Evolutionary conservation across 1,139 yeast genomes (phyloP), one percentile per base, ranked within the genome.

Genomic region (Scheffersomyces cryptocercus): DNA sequence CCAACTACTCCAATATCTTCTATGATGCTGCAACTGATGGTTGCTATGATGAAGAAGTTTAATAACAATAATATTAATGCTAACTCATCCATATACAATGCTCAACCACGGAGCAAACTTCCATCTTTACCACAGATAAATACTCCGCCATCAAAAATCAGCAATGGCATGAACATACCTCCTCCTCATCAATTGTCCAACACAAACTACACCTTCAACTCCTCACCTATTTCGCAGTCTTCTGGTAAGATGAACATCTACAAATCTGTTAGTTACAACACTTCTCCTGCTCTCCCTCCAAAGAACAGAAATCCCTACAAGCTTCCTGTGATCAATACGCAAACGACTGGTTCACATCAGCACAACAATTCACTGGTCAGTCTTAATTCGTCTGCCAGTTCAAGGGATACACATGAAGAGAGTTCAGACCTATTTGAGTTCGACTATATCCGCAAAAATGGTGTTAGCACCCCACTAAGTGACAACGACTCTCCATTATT

Each of bases 391-490:
- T 51, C 62, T 5, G 54, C 51, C 39, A 49, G 60, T 14, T 57
- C 67, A 30, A 54, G 58, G 41, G 58, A 55, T 35, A 61, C 58
- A 35, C 49, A 52, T 35, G 56, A 52, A 39, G 62, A 61, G 13
- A 43, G 58, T n/a, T 53, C 52, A 24, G 64, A 63, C 29, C 58
- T 66, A 8, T 67, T 67, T 46, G 73, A 68, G 46, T 44, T 50
- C 28, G 70, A 64, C 30, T 51, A 51, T 42, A 59, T 56, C 29
- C 51, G 59, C 34, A 53, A 58, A 41, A 51, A 55, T 30, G 67
- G 66, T 3, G 56, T 62, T 24, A 54, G 60, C 20, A 67, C 73
- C 20, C 73, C 73, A n/a, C 52, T 64, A 39, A 65, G 70, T 42
- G 70, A 64, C 42, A 66, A 61, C 42, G 68, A 64, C 37, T 58